A percentile compares a stretch with the other conserved stretches of the same genome.
Conservation (phyloP, 192 early-diverging fungal genomes). For the Linnemannia zychae region DNA sequence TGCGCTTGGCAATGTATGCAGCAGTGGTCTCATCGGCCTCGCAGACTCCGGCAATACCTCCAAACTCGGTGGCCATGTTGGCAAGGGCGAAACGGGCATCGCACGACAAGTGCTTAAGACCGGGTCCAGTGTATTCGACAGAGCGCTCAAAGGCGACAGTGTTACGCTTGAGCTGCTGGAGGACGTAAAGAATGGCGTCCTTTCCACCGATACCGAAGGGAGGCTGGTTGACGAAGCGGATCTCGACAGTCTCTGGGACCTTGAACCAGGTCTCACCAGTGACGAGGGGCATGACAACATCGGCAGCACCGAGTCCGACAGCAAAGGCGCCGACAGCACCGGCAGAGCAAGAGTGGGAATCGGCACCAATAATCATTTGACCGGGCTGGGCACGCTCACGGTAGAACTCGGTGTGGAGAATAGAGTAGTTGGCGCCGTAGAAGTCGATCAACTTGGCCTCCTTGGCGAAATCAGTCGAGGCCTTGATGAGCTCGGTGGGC, state of each 20-base stretch:
- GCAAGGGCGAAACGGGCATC: slow-evolving; percentile 86
- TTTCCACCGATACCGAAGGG: slow-evolving; percentile 87
- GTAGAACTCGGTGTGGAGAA: slow-evolving; percentile 89
- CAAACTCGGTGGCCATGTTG: slow-evolving; percentile 91
- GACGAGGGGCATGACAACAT: slow-evolving; percentile 86
- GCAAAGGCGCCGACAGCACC: slow-evolving; percentile 84
- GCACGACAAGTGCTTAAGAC: slow-evolving; percentile 84
- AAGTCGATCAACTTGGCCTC: slow-evolving; percentile 81
- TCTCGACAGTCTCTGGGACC: slow-evolving; percentile 86
- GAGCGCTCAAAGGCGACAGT: slow-evolving; percentile 86
- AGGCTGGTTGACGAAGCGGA: slow-evolving; percentile 78
- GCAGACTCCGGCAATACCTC: slow-evolving; percentile 88
- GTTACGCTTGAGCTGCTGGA: slow-evolving; percentile 87
- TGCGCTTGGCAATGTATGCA: slow-evolving; percentile 79
- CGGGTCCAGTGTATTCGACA: slow-evolving; percentile 83
- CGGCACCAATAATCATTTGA: slow-evolving; percentile 84
- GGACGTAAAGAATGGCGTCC: slow-evolving; percentile 84
- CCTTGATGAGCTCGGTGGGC: slow-evolving; percentile 75
- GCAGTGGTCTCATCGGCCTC: slow-evolving; percentile 83
- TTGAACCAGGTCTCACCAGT: slow-evolving; percentile 88
- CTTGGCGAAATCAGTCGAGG: slow-evolving; percentile 75
- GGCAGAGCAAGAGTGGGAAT: slow-evolving; percentile 87
- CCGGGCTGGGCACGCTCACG: slow-evolving; percentile 86
- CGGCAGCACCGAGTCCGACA: slow-evolving; percentile 85
- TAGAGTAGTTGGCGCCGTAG: slow-evolving; percentile 83